phyloP scores from a whole-genome alignment of 164 flowering plant genomes.

The Litsea cubeba region DNA sequence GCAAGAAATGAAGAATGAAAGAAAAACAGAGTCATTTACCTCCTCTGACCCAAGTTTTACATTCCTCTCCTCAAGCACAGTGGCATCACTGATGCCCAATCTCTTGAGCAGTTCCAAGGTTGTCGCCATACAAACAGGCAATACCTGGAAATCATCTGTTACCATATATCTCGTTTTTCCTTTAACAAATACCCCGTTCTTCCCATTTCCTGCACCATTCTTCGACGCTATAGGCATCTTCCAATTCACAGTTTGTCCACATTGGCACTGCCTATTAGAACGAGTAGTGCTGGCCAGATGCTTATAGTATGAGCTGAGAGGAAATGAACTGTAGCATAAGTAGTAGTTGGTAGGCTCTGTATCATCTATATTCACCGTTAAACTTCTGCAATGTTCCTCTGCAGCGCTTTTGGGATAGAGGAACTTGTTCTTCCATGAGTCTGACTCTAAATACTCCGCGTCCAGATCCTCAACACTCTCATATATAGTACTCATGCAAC shows the following conservation, averaged over 20 bases:
- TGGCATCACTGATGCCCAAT: background rate
- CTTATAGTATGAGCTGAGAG: background rate
- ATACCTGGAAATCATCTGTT: constrained; percentile 10
- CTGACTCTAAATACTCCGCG: background rate
- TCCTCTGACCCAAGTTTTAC: constrained; percentile 1
- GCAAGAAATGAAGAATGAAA: background rate
- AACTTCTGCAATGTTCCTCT: background rate
- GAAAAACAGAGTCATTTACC: constrained; percentile 5
- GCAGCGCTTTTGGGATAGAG: background rate
- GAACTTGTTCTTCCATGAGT: background rate
- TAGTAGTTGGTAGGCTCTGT: background rate
- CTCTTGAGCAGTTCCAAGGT: background rate
- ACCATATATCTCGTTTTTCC: constrained; percentile 8
- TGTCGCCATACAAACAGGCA: too few species aligned
- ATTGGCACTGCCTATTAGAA: background rate
- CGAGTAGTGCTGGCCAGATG: background rate
- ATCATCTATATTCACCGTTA: background rate
- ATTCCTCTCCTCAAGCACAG: constrained; percentile 1
- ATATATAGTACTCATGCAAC: constrained; percentile 4
- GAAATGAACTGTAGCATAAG: background rate
- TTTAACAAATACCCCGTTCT: constrained; percentile 5
- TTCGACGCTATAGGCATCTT: background rate
- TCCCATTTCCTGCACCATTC: background rate
- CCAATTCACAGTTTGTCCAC: background rate
- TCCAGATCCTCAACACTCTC: constrained; percentile 10